phyloP scores from a whole-genome alignment of 345 rosid genomes.

The Lepidium africanum region DNA sequence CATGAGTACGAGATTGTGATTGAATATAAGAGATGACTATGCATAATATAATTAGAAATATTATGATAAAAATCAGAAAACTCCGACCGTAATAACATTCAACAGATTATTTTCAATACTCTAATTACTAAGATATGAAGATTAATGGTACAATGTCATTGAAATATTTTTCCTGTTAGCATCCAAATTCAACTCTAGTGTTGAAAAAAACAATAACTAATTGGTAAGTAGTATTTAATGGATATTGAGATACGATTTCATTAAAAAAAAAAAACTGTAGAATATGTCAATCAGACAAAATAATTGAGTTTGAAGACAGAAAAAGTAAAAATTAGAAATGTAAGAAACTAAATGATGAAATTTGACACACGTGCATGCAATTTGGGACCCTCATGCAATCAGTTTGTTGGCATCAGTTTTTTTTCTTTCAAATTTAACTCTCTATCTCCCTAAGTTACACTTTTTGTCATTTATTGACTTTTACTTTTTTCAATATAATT shows the following conservation, averaged over 20 bases:
- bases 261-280: too few species aligned
- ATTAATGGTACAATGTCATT: too few species aligned
- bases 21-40: too few species aligned
- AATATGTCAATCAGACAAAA: background rate
- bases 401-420: conserved; percentile 1
- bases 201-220: too few species aligned
- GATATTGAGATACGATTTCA: background rate
- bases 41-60: too few species aligned
- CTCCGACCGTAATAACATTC: background rate
- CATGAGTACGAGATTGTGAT: too few species aligned
- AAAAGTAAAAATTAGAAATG: background rate
- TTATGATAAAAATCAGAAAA: background rate
- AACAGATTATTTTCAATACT: background rate
- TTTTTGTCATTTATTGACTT: background rate
- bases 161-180: too few species aligned
- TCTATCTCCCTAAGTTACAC: background rate
- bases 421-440: background rate
- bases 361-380: conserved; percentile 4
- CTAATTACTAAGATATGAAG: background rate
- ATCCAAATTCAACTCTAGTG: too few species aligned
- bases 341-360: conserved; percentile 15
- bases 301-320: background rate
- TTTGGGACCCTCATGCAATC: conserved; percentile 16
- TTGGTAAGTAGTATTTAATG: background rate
- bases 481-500: background rate